A percentile compares a stretch with the other conserved stretches of the same genome.
Evolutionary conservation across 164 flowering plant species (phyloP).

Genomic region (Umbilicus rupestris): DNA sequence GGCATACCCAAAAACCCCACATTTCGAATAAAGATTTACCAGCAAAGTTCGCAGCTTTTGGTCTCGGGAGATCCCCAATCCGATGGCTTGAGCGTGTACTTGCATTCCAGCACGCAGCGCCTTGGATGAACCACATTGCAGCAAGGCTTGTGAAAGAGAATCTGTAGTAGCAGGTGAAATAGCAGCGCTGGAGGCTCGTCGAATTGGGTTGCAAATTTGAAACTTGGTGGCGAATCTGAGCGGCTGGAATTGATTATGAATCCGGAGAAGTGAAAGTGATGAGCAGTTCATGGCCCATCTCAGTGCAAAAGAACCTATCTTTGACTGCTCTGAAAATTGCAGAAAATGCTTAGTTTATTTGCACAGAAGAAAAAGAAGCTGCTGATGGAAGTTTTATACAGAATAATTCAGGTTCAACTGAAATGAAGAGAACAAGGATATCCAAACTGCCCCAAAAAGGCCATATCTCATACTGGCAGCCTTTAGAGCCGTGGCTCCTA

Average conservation of each 20-base stretch:
- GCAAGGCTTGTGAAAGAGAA: constrained; percentile 35
- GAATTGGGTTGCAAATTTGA: neutral
- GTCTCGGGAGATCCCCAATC: constrained; percentile 29
- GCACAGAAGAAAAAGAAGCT: neutral
- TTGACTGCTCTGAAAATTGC: neutral
- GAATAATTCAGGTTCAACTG: neutral
- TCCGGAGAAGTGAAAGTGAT: constrained; percentile 6
- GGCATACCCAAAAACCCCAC: constrained; percentile 34
- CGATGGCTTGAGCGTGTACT: constrained; percentile 47
- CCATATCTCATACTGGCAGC: too few species aligned
- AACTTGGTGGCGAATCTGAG: constrained; percentile 16
- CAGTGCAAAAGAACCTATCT: neutral
- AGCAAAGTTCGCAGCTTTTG: constrained; percentile 31
- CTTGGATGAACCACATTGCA: constrained; percentile 35
- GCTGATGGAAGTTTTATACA: neutral
- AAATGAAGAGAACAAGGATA: neutral
- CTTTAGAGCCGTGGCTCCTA: too few species aligned
- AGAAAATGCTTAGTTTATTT: neutral
- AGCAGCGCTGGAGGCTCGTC: constrained; percentile 5
- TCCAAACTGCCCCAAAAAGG: neutral
- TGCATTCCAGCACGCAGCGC: constrained; percentile 34
- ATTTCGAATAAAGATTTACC: constrained; percentile 48
- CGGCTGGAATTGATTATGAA: constrained; percentile 4
- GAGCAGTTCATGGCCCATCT: constrained; percentile 3
- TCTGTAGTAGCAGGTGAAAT: constrained; percentile 13